These are phyloP conservation scores for Linnemannia elongata DNA, from an alignment of 192 early-diverging fungal genomes.

Conservation along the genomic window DNA sequence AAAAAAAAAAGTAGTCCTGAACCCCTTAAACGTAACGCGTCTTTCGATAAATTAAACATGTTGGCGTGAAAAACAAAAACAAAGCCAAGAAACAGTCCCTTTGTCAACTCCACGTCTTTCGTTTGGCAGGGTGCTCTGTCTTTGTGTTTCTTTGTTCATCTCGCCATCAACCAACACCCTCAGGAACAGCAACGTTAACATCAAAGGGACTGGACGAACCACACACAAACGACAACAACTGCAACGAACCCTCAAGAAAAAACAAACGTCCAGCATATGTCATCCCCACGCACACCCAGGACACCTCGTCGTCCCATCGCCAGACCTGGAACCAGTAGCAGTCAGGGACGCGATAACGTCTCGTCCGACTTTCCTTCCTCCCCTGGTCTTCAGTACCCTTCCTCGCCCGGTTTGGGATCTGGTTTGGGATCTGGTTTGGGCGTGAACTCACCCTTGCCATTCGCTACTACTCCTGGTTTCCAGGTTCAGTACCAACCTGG, in stretches of 20 bases:
- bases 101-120: neutral
- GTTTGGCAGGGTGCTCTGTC: neutral
- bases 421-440: constrained; percentile 16
- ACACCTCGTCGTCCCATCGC: constrained; percentile 27
- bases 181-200: neutral
- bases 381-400: constrained; percentile 49
- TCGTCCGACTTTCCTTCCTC: constrained; percentile 51
- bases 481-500: constrained; percentile 40
- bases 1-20: neutral
- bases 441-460: constrained; percentile 42
- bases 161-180: neutral
- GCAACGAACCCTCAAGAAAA: neutral
- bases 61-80: neutral
- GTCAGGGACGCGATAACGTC: constrained; percentile 18
- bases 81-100: neutral
- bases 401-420: constrained; percentile 18
- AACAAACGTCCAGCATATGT: neutral
- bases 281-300: constrained; percentile 19
- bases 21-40: neutral
- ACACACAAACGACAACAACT: neutral
- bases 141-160: constrained; percentile 7
- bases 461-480: constrained; percentile 42
- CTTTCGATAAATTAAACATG: neutral
- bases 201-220: neutral
- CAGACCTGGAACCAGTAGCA: constrained; percentile 10